Evolutionary conservation across 805 yeast genomes (phyloP), one percentile per base, ranked within the genome.

Genomic region (Lipomyces lipofer): DNA sequence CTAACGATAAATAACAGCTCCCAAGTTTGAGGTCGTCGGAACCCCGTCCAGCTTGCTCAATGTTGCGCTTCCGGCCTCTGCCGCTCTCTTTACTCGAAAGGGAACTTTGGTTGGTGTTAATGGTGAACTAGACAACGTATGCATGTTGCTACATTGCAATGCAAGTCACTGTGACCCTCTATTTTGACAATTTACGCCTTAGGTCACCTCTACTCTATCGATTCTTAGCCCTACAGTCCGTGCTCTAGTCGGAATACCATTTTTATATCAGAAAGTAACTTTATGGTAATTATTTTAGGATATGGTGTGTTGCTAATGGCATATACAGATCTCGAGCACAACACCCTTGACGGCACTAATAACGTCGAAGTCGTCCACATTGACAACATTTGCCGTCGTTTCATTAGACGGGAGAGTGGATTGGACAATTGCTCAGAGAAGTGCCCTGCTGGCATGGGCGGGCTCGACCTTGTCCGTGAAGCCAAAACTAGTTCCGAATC

Each of bases 401-500:
- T 65, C 74, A 17, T 67, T 71, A 13, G 71, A 72, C 51, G 74
- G 75, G 21, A 60, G 71, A 4, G 67, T 71, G 25, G 71, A 69
- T 47, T 79, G 83, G 83, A 66, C 66, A 3, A 67, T 80, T 10
- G 58, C 72, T 19, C 65, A 68, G 33, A 72, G 74, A 29, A 59
- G 66, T 21, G 73, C 71, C 42, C 56, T 79, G 4, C 69, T 75
- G 25, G 78, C 83, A 17, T 79, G 78, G 75, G 64, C 77, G 2
- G 83, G 76, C 38, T 59, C 65, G 21, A 63, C 70, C 21, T 61
- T 73, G 32, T 46, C 54, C 19, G 56, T 69, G 17, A 43, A 43
- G 21, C 66, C 74, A 13, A 53, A 52, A 39, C 48, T 55, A 63
- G 24, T 59, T 45, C 35, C 64, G n/a, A 33, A 43, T 12, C 42